phyloP scores from a whole-genome alignment of 2,329 filamentous ascomycete species.

The Spiromastix sp. region DNA sequence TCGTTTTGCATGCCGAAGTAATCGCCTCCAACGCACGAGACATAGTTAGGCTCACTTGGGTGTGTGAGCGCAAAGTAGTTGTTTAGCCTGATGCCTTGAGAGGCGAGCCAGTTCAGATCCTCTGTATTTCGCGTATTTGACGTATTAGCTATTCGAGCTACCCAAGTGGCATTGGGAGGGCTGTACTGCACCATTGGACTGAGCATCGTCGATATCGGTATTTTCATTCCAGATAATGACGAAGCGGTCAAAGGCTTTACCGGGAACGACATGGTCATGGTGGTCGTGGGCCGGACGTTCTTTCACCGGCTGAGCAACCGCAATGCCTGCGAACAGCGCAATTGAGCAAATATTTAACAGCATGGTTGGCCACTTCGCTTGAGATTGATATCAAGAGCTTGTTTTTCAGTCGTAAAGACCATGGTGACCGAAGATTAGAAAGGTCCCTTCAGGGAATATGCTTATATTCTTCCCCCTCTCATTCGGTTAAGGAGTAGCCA shows the following conservation, averaged over 20 bases:
- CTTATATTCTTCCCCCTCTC: no score
- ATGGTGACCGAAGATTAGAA: no score
- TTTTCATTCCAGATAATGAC: slow-evolving; percentile 71
- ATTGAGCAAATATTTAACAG: no score
- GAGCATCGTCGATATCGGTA: slow-evolving; percentile 35
- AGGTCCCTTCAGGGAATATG: no score
- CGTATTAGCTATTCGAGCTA: slow-evolving; percentile 21
- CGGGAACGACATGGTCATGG: background rate
- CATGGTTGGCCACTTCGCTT: no score
- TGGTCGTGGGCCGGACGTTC: no score
- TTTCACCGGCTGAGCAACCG: no score
- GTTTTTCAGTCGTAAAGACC: no score
- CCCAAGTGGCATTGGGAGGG: slow-evolving; percentile 23
- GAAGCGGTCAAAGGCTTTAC: slow-evolving; percentile 55
- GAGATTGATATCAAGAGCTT: no score
- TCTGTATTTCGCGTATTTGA: slow-evolving; percentile 19
- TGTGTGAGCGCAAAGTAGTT: slow-evolving; percentile 57
- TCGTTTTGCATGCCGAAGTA: slow-evolving; percentile 65
- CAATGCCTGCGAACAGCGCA: no score
- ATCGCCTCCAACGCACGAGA: slow-evolving; percentile 57
- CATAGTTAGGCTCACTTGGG: slow-evolving; percentile 68
- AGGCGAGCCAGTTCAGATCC: slow-evolving; percentile 48
- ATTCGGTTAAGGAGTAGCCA: no score
- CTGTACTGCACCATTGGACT: background rate
- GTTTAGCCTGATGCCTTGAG: slow-evolving; percentile 51